These are phyloP conservation scores for Trichoderma pleuroti DNA, from an alignment of 2,329 filamentous ascomycete species.

Conservation along the genomic window DNA sequence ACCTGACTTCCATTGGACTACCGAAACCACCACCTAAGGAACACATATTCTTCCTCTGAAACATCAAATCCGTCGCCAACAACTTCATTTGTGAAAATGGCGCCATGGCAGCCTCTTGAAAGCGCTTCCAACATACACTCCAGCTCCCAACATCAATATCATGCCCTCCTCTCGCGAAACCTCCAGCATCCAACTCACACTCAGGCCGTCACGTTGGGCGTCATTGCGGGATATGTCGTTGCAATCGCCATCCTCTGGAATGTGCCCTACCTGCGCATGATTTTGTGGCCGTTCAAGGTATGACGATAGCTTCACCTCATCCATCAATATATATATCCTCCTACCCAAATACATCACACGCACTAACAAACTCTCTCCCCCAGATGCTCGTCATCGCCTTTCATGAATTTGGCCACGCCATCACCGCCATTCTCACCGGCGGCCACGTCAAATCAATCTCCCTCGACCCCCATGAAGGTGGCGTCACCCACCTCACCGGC, in stretches of 20 bases:
- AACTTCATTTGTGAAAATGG: not conserved
- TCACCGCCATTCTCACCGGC: conserved; percentile 68
- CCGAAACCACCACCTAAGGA: not conserved
- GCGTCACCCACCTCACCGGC: conserved; percentile 73
- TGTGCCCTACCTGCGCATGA: conserved; percentile 69
- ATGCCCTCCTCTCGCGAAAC: conserved; percentile 39
- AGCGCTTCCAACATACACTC: not conserved
- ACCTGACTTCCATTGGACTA: not conserved
- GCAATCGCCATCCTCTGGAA: conserved; percentile 77
- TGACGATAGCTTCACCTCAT: conserved; percentile 4
- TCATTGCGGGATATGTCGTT: conserved; percentile 69
- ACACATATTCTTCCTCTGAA: not conserved
- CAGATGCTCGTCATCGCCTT: conserved; percentile 82
- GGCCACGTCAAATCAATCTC: conserved; percentile 71
- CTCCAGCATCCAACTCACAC: conserved; percentile 60
- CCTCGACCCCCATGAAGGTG: conserved; percentile 73
- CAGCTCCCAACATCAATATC: not conserved
- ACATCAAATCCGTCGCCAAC: not conserved
- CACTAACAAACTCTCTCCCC: not conserved
- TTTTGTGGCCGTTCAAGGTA: conserved; percentile 79
- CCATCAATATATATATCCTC: not conserved
- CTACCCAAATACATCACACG: not conserved
- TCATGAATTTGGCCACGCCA: conserved; percentile 75
- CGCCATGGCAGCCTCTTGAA: conserved; percentile 9
- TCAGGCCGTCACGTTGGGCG: conserved; percentile 66